A percentile compares a stretch with the other conserved stretches of the same genome.
phyloP scores from a whole-genome alignment of 768 basidiomycete genomes.

The Mycena vitilis region DNA sequence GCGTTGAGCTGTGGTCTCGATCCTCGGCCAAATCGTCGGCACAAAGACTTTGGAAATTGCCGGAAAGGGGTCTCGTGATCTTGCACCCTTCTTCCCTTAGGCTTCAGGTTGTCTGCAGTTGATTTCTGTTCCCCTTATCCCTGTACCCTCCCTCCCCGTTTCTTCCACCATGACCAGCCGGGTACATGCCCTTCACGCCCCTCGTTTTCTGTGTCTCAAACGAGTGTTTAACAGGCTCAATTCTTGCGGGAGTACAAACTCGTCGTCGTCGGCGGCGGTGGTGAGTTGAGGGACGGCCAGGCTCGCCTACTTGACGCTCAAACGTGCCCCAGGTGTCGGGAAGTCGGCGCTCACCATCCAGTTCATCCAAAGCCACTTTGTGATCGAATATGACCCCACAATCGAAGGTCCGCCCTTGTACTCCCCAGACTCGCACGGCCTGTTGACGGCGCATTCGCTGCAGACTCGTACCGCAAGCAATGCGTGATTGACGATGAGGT shows the following conservation, averaged over 20 bases:
- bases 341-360: constrained; percentile 97
- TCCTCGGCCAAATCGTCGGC: neutral
- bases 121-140: constrained; percentile 31
- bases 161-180: constrained; percentile 28
- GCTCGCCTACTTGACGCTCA: neutral
- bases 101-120: constrained; percentile 7
- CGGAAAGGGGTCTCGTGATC: constrained; percentile 15
- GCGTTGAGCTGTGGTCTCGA: neutral
- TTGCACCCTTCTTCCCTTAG: constrained; percentile 9
- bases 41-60: neutral
- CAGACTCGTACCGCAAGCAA: constrained; percentile 97
- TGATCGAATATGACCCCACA: constrained; percentile 71
- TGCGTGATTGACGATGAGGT: constrained; percentile 99
- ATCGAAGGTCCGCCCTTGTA: constrained; percentile 50
- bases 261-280: constrained; percentile 87
- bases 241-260: constrained; percentile 44
- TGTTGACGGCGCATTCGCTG: neutral
- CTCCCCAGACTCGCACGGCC: constrained; percentile 6
- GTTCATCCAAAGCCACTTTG: constrained; percentile 96
- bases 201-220: neutral
- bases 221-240: constrained; percentile 6
- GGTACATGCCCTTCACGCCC: neutral
- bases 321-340: constrained; percentile 47
- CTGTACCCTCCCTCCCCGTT: constrained; percentile 7
- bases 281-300: constrained; percentile 43